Evolutionary conservation across 2,329 filamentous ascomycete genomes (phyloP), one percentile per base, ranked within the genome.

Genomic region (Thermochaetoides dissita): DNA sequence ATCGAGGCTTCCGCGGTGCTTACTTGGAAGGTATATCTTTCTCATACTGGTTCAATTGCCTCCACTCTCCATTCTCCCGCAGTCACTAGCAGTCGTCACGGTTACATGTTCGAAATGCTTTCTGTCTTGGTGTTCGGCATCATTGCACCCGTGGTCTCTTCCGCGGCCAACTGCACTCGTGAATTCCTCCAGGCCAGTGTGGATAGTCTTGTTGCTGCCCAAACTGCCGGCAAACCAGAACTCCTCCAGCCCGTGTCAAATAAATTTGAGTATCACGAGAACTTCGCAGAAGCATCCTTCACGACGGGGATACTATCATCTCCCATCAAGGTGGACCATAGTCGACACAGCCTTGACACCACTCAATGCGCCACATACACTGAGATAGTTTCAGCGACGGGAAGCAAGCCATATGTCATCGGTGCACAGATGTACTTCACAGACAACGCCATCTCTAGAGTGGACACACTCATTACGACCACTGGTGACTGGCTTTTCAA

Each of bases 391-490:
- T 52, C 41, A 39, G 52, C 46, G 44, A 42, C 46, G 28, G 34
- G 56, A 24, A 29, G 43, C 32, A 53, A 57, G 44, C 62, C 60
- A 6, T 63, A 63, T 44, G 62, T 63, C 17, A 51, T 63, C 41
- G 61, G 59, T 37, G 57, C 57, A 17, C 62, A 62, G 48, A 56
- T 63, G 42, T 53, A 52, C 45, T 55, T 58, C 40, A 46, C 47
- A 3, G 42, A 41, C 33, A 45, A 44, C 3, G 32, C 52, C 34
- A 39, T 42, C 42, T 39, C 42, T 39, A 49, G 46, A 38, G 38
- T 55, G n/a, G 55, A 56, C 45, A 39, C 47, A 1, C 40, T 57
- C n/a, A 46, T 52, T n/a, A 55, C 51, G n/a, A 46, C 46, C 1
- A 46, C 47, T 3, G 54, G 53, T 24, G 53, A 57, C 46, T 57